Percentiles rank a stretch among this genome's conserved stretches.
phyloP scores from a whole-genome alignment of 2,329 filamentous ascomycete species.

The Aureobasidium vineae region DNA sequence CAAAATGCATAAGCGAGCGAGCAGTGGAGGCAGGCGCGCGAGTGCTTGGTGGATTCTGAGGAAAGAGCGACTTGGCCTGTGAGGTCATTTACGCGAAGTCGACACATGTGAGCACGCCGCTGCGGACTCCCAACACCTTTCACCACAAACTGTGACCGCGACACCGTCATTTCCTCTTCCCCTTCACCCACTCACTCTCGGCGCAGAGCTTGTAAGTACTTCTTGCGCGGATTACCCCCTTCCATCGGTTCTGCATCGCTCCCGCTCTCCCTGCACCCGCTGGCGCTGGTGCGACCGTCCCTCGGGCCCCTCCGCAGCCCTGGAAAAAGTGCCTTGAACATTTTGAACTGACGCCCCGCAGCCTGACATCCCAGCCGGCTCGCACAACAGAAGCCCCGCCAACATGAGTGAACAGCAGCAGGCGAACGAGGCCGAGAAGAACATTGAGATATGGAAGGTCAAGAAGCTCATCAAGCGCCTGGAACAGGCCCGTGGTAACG shows the following conservation, averaged over 20 bases:
- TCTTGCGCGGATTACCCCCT: neutral
- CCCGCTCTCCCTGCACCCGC: neutral
- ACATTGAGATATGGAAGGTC: conserved; percentile 93
- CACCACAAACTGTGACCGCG: conserved; percentile 22
- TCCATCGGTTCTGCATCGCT: neutral
- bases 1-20: neutral
- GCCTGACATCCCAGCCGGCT: conserved; percentile 19
- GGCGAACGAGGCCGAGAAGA: conserved; percentile 96
- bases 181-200: conserved; percentile 5
- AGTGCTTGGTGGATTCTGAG: neutral
- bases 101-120: neutral
- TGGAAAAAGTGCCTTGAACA: conserved; percentile 16
- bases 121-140: conserved; percentile 15
- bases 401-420: conserved; percentile 84
- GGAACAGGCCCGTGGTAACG: conserved; percentile 95
- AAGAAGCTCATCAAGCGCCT: conserved; percentile 99
- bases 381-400: conserved; percentile 36
- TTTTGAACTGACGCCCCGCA: conserved; percentile 22
- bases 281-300: neutral
- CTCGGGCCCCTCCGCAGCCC: conserved; percentile 6
- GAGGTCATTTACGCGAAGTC: conserved; percentile 3
- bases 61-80: conserved; percentile 5
- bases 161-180: neutral
- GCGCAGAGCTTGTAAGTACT: conserved; percentile 24
- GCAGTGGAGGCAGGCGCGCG: neutral